Percentiles rank a stretch among this genome's conserved stretches.
These are phyloP conservation scores for Knoxdaviesia capensis DNA, from an alignment of 2,329 filamentous ascomycete species.

Conservation along the genomic window DNA sequence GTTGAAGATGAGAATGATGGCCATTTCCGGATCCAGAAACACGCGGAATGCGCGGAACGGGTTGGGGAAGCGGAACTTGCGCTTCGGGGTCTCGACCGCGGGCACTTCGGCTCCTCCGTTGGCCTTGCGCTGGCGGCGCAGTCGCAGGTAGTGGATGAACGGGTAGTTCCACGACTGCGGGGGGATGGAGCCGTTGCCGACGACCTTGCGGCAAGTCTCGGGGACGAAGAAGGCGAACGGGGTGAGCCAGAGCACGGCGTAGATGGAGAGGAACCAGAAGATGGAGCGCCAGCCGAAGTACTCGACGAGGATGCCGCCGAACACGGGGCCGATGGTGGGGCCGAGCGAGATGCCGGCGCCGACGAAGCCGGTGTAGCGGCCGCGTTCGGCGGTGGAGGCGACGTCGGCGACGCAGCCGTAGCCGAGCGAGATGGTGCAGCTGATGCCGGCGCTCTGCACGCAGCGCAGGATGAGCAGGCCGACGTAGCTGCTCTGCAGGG, in stretches of 20 bases:
- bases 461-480: slow-evolving; percentile 31
- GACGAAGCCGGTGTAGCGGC: slow-evolving; percentile 34
- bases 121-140: no score
- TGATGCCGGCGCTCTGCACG: slow-evolving; percentile 36
- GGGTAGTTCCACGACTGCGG: slow-evolving; percentile 18
- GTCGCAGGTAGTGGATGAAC: slow-evolving; percentile 2
- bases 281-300: slow-evolving; percentile 38
- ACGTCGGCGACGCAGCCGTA: slow-evolving; percentile 43
- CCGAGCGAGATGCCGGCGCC: slow-evolving; percentile 26
- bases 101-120: background rate
- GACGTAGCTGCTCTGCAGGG: slow-evolving; percentile 24
- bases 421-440: slow-evolving; percentile 36
- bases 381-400: slow-evolving; percentile 39
- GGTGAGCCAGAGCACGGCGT: slow-evolving; percentile 17
- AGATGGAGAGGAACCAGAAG: slow-evolving; percentile 41
- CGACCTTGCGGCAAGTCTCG: slow-evolving; percentile 26
- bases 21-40: slow-evolving; percentile 20
- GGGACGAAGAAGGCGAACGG: slow-evolving; percentile 29
- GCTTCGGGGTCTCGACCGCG: background rate
- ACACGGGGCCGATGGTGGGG: slow-evolving; percentile 29
- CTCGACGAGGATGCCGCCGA: slow-evolving; percentile 36
- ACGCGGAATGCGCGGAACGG: slow-evolving; percentile 19
- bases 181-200: slow-evolving; percentile 29
- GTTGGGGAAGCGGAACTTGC: slow-evolving; percentile 12
- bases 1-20: slow-evolving; percentile 19